Conservation (phyloP, 768 basidiomycete species). For the Termitomyces sp. region DNA sequence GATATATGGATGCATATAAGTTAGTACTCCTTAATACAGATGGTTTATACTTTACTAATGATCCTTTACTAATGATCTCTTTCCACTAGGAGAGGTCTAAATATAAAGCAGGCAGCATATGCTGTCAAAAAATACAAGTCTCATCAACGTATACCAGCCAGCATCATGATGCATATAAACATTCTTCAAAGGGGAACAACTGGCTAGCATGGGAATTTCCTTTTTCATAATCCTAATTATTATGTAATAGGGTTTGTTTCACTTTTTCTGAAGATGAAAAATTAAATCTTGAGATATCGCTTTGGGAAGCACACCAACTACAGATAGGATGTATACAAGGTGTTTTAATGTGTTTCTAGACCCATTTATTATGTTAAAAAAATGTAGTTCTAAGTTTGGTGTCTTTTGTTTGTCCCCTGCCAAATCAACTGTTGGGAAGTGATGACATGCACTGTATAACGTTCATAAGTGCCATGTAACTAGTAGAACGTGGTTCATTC, state of each 20-base stretch:
- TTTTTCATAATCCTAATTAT: neutral
- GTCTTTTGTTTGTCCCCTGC: neutral
- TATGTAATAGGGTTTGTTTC: neutral
- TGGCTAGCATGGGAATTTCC: neutral
- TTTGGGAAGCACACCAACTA: neutral
- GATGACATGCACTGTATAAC: no score
- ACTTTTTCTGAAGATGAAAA: neutral
- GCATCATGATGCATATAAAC: neutral
- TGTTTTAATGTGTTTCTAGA: neutral
- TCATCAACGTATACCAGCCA: neutral
- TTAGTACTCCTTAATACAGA: no score
- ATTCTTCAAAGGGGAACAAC: neutral
- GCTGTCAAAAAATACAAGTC: neutral
- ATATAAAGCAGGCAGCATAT: neutral
- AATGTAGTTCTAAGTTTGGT: neutral
- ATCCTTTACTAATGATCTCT: no score
- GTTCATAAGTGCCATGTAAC: no score
- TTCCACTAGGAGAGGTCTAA: neutral
- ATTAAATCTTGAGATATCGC: neutral
- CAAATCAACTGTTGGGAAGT: no score
- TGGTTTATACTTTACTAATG: no score
- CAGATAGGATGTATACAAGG: neutral
- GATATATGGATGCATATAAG: neutral
- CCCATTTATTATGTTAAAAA: neutral
- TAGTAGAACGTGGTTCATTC: no score